Evolutionary conservation across 352 stramenopile species (phyloP).

Genomic region (Phytophthora pisi): DNA sequence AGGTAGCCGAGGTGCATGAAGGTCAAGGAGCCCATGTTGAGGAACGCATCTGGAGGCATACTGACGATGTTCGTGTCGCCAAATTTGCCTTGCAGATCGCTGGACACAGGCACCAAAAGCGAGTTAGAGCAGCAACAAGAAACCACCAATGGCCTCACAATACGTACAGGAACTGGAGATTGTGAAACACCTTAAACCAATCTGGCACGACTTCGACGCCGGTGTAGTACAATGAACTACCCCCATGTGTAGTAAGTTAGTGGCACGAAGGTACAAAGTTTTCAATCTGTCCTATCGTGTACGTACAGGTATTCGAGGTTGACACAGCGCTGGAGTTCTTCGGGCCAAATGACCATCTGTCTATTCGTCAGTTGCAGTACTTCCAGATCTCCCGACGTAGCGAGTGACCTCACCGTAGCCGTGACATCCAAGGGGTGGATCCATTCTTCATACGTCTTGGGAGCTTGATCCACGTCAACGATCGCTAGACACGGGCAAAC

Average conservation of each 20-base stretch:
- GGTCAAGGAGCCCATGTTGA: constrained; percentile 30
- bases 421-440: constrained; percentile 22
- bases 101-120: neutral
- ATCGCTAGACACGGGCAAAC: constrained; percentile 42
- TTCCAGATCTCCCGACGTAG: constrained; percentile 20
- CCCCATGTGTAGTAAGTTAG: neutral
- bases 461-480: constrained; percentile 33
- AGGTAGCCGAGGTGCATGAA: constrained; percentile 37
- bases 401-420: constrained; percentile 11
- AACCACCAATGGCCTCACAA: neutral
- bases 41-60: constrained; percentile 7
- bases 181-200: constrained; percentile 21
- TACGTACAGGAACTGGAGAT: constrained; percentile 36
- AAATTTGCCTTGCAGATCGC: constrained; percentile 11
- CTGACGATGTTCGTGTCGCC: constrained; percentile 3
- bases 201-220: constrained; percentile 21
- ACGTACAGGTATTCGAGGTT: constrained; percentile 27
- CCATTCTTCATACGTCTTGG: constrained; percentile 26
- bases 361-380: constrained; percentile 38
- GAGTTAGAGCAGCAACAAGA: neutral
- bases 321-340: constrained; percentile 28
- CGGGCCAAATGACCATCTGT: constrained; percentile 11
- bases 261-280: no score
- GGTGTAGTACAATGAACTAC: constrained; percentile 28
- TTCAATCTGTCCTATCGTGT: neutral